Conservation (phyloP, 805 yeast species). For the Barnettozyma sucrosica region DNA sequence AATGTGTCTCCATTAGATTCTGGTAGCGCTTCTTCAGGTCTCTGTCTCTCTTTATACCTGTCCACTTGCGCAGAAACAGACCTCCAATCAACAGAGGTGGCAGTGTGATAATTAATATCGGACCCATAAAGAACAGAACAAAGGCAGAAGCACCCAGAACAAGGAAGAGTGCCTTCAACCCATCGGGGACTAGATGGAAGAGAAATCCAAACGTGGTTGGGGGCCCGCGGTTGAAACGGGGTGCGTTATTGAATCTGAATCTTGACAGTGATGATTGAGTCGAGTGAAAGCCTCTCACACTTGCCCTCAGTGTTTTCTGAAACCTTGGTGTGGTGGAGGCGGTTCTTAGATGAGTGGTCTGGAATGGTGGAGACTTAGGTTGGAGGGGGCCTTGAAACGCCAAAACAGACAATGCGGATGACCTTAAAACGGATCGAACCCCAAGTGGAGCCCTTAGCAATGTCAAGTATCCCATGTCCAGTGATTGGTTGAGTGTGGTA, state of each 20-base stretch:
- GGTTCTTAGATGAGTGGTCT: neutral
- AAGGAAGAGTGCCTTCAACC: slow-evolving; percentile 5
- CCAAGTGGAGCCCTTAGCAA: neutral
- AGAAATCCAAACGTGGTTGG: slow-evolving; percentile 10
- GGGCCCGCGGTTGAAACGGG: slow-evolving; percentile 16
- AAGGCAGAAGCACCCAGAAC: slow-evolving; percentile 14
- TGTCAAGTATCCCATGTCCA: neutral
- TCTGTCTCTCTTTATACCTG: slow-evolving; percentile 7
- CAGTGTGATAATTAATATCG: slow-evolving; percentile 19
- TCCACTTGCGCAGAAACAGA: slow-evolving; percentile 10
- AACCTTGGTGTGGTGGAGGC: neutral
- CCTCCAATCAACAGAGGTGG: slow-evolving; percentile 24
- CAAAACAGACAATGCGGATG: neutral
- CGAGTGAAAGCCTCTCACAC: neutral
- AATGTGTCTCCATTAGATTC: slow-evolving; percentile 10
- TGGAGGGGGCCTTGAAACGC: neutral
- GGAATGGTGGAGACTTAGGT: neutral
- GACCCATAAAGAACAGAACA: slow-evolving; percentile 16
- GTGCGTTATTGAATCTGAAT: slow-evolving; percentile 5
- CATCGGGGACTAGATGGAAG: slow-evolving; percentile 12
- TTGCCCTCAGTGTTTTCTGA: neutral
- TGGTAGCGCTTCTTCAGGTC: slow-evolving; percentile 17
- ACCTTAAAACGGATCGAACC: neutral
- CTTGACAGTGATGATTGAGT: neutral
- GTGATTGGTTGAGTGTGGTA: neutral